phyloP scores from a whole-genome alignment of 1,139 yeast species.

The Hansenula lynferdii region DNA sequence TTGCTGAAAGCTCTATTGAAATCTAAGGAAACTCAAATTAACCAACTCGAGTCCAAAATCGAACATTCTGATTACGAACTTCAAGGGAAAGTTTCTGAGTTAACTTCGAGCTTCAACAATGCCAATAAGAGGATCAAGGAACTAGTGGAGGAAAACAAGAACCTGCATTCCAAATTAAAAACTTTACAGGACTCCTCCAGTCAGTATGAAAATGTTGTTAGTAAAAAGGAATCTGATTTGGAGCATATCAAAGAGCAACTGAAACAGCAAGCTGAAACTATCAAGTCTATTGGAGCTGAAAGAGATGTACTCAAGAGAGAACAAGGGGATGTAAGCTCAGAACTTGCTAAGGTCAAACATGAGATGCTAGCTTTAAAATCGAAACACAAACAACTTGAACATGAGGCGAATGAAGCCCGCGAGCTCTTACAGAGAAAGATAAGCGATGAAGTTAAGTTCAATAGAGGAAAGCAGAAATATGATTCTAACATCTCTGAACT shows the following conservation, averaged over 20 bases:
- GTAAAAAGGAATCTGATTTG: slow-evolving; percentile 34
- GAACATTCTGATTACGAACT: slow-evolving; percentile 30
- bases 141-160: slow-evolving; percentile 45
- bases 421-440: slow-evolving; percentile 31
- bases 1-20: slow-evolving; percentile 26
- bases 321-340: slow-evolving; percentile 10
- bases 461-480: slow-evolving; percentile 33
- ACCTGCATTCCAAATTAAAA: slow-evolving; percentile 34
- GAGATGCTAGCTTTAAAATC: slow-evolving; percentile 20
- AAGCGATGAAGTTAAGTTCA: slow-evolving; percentile 35
- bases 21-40: slow-evolving; percentile 31
- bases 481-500: slow-evolving; percentile 29
- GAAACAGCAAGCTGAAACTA: slow-evolving; percentile 21
- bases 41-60: slow-evolving; percentile 29
- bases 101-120: slow-evolving; percentile 29
- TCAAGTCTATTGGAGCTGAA: slow-evolving; percentile 23
- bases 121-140: slow-evolving; percentile 39
- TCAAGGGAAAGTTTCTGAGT: slow-evolving; percentile 29
- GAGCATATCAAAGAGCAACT: slow-evolving; percentile 25
- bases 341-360: slow-evolving; percentile 13
- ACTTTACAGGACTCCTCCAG: slow-evolving; percentile 32
- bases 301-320: slow-evolving; percentile 21
- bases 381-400: slow-evolving; percentile 31
- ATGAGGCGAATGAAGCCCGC: slow-evolving; percentile 33
- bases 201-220: slow-evolving; percentile 31